These are phyloP conservation scores for Linderniella brevidens DNA, from an alignment of 257 asterid species.

Conservation along the genomic window DNA sequence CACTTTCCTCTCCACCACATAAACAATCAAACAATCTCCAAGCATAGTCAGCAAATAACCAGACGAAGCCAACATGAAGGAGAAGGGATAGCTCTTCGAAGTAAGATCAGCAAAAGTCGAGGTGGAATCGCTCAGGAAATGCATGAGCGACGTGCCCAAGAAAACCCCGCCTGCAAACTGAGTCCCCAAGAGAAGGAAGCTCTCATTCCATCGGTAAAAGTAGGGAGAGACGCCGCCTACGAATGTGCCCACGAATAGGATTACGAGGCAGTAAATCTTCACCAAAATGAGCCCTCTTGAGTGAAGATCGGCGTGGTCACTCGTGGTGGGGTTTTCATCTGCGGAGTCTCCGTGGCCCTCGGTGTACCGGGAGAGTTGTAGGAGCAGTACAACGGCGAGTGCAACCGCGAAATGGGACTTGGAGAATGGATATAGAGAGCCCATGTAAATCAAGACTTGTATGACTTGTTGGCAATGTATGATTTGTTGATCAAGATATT, in stretches of 20 bases:
- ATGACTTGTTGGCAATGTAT: too few relatives aligned
- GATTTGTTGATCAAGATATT: too few relatives aligned
- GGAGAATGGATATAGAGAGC: too few relatives aligned
- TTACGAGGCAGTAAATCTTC: conserved; percentile 57
- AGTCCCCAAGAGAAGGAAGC: conserved; percentile 58
- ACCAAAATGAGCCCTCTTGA: conserved; percentile 39
- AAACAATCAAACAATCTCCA: conserved; percentile 36
- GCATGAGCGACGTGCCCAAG: conserved; percentile 76
- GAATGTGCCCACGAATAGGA: conserved; percentile 47
- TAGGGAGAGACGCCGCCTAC: conserved; percentile 71
- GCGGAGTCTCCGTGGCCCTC: too few relatives aligned
- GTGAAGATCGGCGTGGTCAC: conserved; percentile 11
- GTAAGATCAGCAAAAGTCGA: conserved; percentile 30
- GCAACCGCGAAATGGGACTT: too few relatives aligned
- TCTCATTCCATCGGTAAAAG: conserved; percentile 68
- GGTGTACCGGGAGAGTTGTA: too few relatives aligned
- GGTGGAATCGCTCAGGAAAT: conserved; percentile 61
- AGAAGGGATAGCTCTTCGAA: conserved; percentile 41
- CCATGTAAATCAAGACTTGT: too few relatives aligned
- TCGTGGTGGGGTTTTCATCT: background rate
- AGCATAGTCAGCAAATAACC: conserved; percentile 72
- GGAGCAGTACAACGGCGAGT: too few relatives aligned
- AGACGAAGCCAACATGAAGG: conserved; percentile 62
- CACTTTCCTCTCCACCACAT: conserved; percentile 10
- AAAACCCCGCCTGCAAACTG: conserved; percentile 89